A percentile compares a stretch with the other conserved stretches of the same genome.
Evolutionary conservation across 345 rosid genomes (phyloP).

Genomic region (Cardamine resedifolia): DNA sequence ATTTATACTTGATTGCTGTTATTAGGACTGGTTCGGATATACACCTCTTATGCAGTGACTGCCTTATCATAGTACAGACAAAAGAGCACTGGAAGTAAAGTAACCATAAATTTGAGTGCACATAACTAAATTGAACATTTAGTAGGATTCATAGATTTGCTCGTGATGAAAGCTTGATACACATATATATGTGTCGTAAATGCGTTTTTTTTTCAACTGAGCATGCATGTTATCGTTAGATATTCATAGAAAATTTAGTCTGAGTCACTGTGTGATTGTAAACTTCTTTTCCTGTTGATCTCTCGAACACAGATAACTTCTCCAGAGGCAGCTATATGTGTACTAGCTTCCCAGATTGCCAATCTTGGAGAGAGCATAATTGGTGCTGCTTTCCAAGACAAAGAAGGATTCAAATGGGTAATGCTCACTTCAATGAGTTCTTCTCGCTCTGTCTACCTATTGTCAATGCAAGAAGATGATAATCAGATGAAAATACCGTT

Average conservation of each 20-base stretch:
- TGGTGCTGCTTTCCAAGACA: constrained; percentile 85
- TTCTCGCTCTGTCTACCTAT: background rate
- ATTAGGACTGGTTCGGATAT: no score
- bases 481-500: background rate
- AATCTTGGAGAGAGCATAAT: constrained; percentile 92
- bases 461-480: background rate
- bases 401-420: constrained; percentile 89
- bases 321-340: constrained; percentile 70
- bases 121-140: background rate
- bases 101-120: background rate
- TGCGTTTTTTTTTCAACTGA: background rate
- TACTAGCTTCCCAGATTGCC: constrained; percentile 90
- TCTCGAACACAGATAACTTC: constrained; percentile 53
- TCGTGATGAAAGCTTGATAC: background rate
- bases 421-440: constrained; percentile 12
- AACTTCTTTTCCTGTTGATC: background rate
- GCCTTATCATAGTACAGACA: no score
- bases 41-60: no score
- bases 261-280: background rate
- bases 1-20: no score
- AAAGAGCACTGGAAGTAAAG: no score
- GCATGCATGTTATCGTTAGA: background rate
- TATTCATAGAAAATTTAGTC: background rate
- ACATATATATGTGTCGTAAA: background rate
- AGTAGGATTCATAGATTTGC: background rate